Percentiles rank a stretch among this genome's conserved stretches.
These are phyloP conservation scores for Xylaria acuta DNA, from an alignment of 495 filamentous ascomycete species.

Conservation along the genomic window DNA sequence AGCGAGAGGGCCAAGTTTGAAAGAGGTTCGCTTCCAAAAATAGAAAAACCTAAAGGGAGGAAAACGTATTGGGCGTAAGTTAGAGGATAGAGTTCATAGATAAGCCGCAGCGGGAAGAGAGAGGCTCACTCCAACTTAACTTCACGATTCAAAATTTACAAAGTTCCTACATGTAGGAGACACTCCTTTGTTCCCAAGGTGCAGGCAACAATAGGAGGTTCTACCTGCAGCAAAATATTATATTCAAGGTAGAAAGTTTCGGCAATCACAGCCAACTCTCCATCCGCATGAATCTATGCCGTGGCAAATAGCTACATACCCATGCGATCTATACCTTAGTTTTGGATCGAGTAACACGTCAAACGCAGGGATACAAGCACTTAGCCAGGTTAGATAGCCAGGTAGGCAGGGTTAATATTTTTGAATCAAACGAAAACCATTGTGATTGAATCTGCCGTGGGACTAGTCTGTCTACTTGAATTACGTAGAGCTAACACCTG, in stretches of 20 bases:
- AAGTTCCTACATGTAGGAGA: neutral
- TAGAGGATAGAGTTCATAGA: neutral
- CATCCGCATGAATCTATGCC: neutral
- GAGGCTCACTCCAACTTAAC: too few species aligned
- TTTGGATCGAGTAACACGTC: neutral
- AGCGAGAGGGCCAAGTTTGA: neutral
- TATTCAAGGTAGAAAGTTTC: neutral
- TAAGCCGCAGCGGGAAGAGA: too few species aligned
- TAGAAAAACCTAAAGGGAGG: neutral
- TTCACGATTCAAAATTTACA: neutral
- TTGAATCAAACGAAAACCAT: neutral
- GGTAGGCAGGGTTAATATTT: neutral
- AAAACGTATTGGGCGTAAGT: neutral
- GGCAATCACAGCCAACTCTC: neutral
- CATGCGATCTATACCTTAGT: neutral
- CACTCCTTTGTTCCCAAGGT: neutral
- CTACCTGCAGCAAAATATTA: neutral
- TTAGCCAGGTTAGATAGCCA: neutral
- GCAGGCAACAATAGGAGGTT: neutral
- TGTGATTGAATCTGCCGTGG: conserved; percentile 24
- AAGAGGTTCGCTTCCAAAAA: neutral
- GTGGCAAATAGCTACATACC: neutral
- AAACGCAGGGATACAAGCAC: neutral
- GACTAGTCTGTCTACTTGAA: conserved; percentile 26
- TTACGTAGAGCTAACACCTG: conserved; percentile 19